Conservation (phyloP, 2,329 filamentous ascomycete species). For the Fusarium succisae region DNA sequence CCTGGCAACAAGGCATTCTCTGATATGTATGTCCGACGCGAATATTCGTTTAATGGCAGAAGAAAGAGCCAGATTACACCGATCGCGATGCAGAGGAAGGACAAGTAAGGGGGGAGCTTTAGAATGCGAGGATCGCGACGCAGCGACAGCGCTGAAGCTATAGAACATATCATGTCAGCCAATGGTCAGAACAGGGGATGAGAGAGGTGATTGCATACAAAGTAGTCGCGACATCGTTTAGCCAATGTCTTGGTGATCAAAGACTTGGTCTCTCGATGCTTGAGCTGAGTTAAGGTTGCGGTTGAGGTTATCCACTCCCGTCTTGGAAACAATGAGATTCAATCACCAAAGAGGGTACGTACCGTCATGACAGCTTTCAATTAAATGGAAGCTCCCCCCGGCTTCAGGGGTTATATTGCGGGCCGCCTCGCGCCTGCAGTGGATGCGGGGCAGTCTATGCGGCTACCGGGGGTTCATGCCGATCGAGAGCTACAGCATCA, state of each 20-base stretch:
- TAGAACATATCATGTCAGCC: conserved; percentile 11
- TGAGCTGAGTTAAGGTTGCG: not conserved
- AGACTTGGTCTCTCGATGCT: conserved; percentile 13
- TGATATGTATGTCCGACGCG: conserved; percentile 91
- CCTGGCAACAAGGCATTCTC: conserved; percentile 96
- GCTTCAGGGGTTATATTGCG: conserved; percentile 17
- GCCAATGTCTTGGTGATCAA: conserved; percentile 17
- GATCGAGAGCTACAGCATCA: not conserved
- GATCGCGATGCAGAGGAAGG: conserved; percentile 82
- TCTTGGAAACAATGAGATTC: not conserved
- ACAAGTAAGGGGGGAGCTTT: conserved; percentile 87
- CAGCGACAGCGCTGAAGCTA: conserved; percentile 72
- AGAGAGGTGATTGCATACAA: conserved; percentile 51
- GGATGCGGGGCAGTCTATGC: conserved; percentile 31
- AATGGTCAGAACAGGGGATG: not conserved
- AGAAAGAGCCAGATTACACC: conserved; percentile 91
- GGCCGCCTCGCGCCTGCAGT: conserved; percentile 10
- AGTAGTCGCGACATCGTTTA: conserved; percentile 62
- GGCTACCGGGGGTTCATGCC: conserved; percentile 14
- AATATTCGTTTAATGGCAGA: conserved; percentile 90
- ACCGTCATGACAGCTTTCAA: conserved; percentile 35
- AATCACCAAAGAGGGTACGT: conserved; percentile 34
- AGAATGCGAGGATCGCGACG: conserved; percentile 84
- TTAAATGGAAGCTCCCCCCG: conserved; percentile 1
- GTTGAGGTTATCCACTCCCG: not conserved